Evolutionary conservation across 2,329 filamentous ascomycete species (phyloP), one percentile per base, ranked within the genome.

Genomic region (Pseudocercospora vitis): DNA sequence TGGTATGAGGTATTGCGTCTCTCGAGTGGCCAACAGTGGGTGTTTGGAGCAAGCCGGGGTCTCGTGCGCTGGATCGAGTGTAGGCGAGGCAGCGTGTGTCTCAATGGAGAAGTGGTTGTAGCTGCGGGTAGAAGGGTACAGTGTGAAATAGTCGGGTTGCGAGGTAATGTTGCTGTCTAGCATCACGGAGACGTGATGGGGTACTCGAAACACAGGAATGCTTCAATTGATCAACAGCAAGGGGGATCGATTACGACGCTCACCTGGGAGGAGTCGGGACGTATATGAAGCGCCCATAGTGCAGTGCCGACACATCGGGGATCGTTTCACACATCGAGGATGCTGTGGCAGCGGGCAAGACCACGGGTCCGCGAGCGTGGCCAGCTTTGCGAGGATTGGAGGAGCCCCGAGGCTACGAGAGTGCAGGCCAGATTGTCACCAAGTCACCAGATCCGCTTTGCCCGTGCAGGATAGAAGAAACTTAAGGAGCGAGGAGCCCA

Each of bases 1-100:
- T 40, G 31, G 18, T 19, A 26, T 3, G 21, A 28, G 12, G 24
- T n/a, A 9, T 18, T 18, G 4, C 14, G 14, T n/a, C 5, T 45
- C 54, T 31, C 59, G 56, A 49, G 55, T 53, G 23, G 64, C 58
- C 26, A 66, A 58, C 39, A 66, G 53, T 42, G 61, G 63, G 31
- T 65, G 56, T 29, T 56, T 21, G 39, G 50, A 31, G 12, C 55
- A 52, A n/a, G 54, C 42, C 4, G 31, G 16, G 5, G 50, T 44
- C 28, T 50, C 50, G 16, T 55, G 32, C 35, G 7, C 37, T 6
- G 44, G 33, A 32, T 35, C 53, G 29, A 53, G 44, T 7, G 48
- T 45, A n/a, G 60, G 59, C 14, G 58, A 59, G 26, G 44, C 44
- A 42, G 28, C 53, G n/a, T 59, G 59, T 16, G 57, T 59, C 39